Percentiles rank a stretch among this genome's conserved stretches.
These are phyloP conservation scores for Rhodotorula sp. DNA, from an alignment of 1,284 basidiomycete genomes.

Conservation along the genomic window DNA sequence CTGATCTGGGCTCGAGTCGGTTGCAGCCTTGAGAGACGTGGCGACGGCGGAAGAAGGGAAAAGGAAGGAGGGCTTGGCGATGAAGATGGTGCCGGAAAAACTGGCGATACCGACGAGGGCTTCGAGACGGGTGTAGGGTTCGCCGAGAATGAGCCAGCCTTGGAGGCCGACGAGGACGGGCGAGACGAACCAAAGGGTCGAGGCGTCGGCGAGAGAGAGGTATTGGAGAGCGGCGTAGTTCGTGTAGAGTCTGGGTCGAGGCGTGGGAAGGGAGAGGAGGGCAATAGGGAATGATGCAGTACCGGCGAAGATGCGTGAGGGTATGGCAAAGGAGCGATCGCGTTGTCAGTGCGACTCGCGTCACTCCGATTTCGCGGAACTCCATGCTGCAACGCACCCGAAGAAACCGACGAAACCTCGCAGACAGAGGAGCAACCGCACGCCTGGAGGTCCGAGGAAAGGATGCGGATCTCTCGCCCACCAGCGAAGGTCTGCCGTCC, in stretches of 20 bases:
- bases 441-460: conserved; percentile 40
- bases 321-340: not conserved
- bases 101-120: conserved; percentile 45
- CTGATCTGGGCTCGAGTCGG: conserved; percentile 24
- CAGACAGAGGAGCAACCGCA: conserved; percentile 31
- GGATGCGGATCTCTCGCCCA: conserved; percentile 31
- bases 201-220: conserved; percentile 48
- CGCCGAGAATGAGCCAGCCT: conserved; percentile 45
- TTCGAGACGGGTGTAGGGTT: conserved; percentile 47
- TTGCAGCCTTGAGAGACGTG: not conserved
- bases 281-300: no score
- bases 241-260: conserved; percentile 38
- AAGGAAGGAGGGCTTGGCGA: conserved; percentile 45
- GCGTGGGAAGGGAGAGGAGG: conserved; percentile 29
- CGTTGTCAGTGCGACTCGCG: no score
- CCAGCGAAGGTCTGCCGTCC: conserved; percentile 12
- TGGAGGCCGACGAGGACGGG: conserved; percentile 47
- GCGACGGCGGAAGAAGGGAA: conserved; percentile 17
- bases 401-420: conserved; percentile 46
- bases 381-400: conserved; percentile 13
- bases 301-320: not conserved
- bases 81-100: conserved; percentile 47
- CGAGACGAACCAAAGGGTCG: conserved; percentile 47
- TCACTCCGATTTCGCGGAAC: no score
- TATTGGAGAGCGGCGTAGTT: conserved; percentile 48